A percentile compares a stretch with the other conserved stretches of the same genome.
Conservation (phyloP, 495 filamentous ascomycete species). For the Copromyces sp. region DNA sequence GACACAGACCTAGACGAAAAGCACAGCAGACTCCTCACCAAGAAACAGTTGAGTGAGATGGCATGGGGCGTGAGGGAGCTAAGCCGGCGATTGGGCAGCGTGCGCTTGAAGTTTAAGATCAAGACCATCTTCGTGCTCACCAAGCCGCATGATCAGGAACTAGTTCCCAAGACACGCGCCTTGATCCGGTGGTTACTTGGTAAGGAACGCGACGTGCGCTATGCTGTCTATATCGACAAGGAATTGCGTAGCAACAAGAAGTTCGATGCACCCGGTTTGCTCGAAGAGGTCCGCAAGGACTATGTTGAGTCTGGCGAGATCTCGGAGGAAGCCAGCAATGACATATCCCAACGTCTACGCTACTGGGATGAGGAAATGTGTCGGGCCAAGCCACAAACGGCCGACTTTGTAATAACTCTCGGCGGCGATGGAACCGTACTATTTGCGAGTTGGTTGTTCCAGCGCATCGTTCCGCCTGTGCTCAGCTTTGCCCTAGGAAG, state of each 20-base stretch:
- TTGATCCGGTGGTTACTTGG: conserved; percentile 80
- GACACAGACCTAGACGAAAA: conserved; percentile 16
- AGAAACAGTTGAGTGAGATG: conserved; percentile 90
- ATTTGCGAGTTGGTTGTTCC: conserved; percentile 94
- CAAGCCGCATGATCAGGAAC: conserved; percentile 72
- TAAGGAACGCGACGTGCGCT: conserved; percentile 53
- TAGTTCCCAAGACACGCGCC: conserved; percentile 72
- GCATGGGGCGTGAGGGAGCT: conserved; percentile 88
- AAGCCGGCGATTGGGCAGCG: conserved; percentile 70
- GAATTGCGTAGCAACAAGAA: conserved; percentile 55
- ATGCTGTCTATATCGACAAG: conserved; percentile 73
- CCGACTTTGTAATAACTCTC: conserved; percentile 88
- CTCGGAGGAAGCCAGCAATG: conserved; percentile 36
- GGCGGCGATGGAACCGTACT: conserved; percentile 96
- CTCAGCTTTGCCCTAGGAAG: conserved; percentile 87
- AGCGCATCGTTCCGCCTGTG: conserved; percentile 90
- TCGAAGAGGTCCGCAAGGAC: conserved; percentile 32
- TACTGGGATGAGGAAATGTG: conserved; percentile 82
- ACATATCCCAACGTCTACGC: conserved; percentile 49
- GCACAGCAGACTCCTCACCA: conserved; percentile 62
- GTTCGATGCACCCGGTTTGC: conserved; percentile 58
- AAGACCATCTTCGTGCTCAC: conserved; percentile 79
- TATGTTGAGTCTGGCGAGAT: conserved; percentile 17
- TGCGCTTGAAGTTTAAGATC: conserved; percentile 69
- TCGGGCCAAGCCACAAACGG: conserved; percentile 64